Evolutionary conservation across 2,329 filamentous ascomycete genomes (phyloP), one percentile per base, ranked within the genome.

Genomic region (Ceratocystis variospora): DNA sequence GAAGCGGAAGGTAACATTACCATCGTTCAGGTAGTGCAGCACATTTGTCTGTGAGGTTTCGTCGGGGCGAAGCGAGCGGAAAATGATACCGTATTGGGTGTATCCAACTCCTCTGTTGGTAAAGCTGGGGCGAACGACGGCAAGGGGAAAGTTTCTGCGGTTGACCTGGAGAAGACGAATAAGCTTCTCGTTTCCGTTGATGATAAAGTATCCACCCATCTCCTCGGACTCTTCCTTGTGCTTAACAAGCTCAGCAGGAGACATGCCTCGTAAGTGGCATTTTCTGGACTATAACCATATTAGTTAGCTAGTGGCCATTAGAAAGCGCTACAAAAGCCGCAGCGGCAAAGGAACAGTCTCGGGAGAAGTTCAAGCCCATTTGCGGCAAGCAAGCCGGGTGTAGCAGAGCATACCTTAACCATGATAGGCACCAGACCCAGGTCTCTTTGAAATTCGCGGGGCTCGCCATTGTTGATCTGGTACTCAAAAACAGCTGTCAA

Each of bases 41-140:
- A 96, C 91, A 73, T 97, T 99, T 46, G 93, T 97, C 76, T 97
- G 93, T 37, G 92, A 96, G 7, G 93, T 96, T 77, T 99, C 91
- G 76, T 99, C 94, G n/a, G 92, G 92, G 67, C 94, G 86, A 66
- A 96, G 91, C 2, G 88, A 95, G 77, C 94, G 87, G 70, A 96
- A 86, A 72, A 96, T 89, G 67, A 97, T 88, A 80, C 91, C 94
- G 73, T 85, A 94, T 67, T 89, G 87, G 10, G 91, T 95, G 77
- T 96, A 99, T 69, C 89, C 83, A 22, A 87, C 81, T 46, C 94
- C 94, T 78, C 94, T 87, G 72, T 90, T 92, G 70, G 84, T 83
- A 78, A 97, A 99, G 71, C 92, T 96, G 62, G 88, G 87, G 73
- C 94, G 89, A 71, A 90, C 84, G 75, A 97, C 96, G 61, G 93